phyloP scores from a whole-genome alignment of 345 rosid genomes.

The Arabidopsis arenosa region DNA sequence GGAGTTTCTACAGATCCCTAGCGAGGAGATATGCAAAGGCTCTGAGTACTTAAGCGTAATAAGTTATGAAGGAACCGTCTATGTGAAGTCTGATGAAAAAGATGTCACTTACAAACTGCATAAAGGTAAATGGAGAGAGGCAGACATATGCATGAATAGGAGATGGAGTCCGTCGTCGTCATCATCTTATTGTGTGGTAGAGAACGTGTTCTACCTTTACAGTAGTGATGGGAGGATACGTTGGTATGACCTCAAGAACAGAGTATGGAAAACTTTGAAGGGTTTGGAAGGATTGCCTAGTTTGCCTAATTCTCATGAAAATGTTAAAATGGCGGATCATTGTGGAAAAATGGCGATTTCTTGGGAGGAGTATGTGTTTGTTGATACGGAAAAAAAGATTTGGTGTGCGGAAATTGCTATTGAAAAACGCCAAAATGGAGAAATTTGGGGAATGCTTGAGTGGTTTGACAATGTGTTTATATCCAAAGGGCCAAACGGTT shows the following conservation, averaged over 20 bases:
- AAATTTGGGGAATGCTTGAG: neutral
- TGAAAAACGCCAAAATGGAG: neutral
- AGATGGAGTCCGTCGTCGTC: neutral
- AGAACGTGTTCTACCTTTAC: neutral
- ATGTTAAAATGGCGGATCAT: neutral
- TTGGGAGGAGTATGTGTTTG: neutral
- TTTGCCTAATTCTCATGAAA: neutral
- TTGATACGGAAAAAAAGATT: neutral
- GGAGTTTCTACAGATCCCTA: neutral
- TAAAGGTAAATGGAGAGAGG: neutral
- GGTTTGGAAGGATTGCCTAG: neutral
- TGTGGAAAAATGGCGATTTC: neutral
- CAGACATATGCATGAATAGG: neutral
- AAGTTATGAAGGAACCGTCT: neutral
- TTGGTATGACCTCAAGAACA: neutral
- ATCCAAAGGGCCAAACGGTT: neutral
- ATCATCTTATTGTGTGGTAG: slow-evolving; percentile 5
- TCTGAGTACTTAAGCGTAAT: neutral
- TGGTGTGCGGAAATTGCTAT: neutral
- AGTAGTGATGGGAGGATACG: too few species aligned
- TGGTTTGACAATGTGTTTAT: neutral
- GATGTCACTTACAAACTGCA: neutral
- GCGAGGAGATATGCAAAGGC: neutral
- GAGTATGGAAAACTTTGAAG: neutral
- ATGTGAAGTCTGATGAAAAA: neutral